A percentile compares a stretch with the other conserved stretches of the same genome.
These are phyloP conservation scores for Sporothrix luriei DNA, from an alignment of 2,329 filamentous ascomycete genomes.

Conservation along the genomic window DNA sequence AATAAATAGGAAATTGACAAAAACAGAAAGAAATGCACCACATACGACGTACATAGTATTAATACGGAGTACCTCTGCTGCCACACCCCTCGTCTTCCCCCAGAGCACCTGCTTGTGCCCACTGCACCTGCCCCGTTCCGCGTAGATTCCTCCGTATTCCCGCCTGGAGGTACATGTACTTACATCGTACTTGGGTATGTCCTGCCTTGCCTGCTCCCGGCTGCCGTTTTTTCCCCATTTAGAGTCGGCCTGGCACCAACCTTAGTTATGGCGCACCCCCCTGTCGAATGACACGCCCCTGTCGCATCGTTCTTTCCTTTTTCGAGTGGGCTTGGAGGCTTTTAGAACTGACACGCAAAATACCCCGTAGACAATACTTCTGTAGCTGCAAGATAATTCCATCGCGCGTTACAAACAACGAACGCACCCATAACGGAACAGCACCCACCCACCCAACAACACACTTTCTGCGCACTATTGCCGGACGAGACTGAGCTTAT, in stretches of 20 bases:
- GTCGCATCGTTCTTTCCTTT: background rate
- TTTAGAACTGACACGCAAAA: conserved; percentile 15
- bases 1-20: conserved; percentile 9
- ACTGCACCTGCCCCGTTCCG: conserved; percentile 12
- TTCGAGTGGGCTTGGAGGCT: conserved; percentile 10
- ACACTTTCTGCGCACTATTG: background rate
- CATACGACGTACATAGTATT: no score
- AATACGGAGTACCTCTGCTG: conserved; percentile 2
- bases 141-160: conserved; percentile 15
- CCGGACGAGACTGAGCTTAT: conserved; percentile 8
- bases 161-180: conserved; percentile 2
- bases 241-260: conserved; percentile 26
- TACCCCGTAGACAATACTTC: background rate
- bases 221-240: conserved; percentile 21
- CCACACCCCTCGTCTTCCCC: background rate
- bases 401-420: conserved; percentile 20
- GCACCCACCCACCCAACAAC: conserved; percentile 19
- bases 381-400: conserved; percentile 2
- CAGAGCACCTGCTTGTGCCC: background rate
- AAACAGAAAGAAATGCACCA: conserved; percentile 14
- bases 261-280: conserved; percentile 20
- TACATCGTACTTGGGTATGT: conserved; percentile 6
- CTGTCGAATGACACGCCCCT: background rate
- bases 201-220: conserved; percentile 10
- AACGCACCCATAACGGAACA: conserved; percentile 9